These are phyloP conservation scores for Aplosporella prunicola DNA, from an alignment of 2,329 filamentous ascomycete species.

Conservation along the genomic window DNA sequence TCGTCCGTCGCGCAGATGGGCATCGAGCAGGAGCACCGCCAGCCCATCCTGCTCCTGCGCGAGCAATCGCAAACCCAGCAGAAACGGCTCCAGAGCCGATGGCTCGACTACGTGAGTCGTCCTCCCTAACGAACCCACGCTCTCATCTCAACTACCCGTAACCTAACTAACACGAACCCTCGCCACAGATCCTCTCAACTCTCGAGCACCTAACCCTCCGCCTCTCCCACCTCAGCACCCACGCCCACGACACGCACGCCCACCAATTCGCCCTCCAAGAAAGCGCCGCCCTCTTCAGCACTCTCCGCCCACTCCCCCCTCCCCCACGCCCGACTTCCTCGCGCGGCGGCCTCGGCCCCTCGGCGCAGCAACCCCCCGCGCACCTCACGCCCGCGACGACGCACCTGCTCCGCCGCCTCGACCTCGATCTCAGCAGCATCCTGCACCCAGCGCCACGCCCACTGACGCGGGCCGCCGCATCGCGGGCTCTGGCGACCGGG, in stretches of 20 bases:
- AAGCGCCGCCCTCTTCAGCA: slow-evolving; percentile 19
- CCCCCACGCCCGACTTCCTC: slow-evolving; percentile 17
- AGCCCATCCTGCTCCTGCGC: slow-evolving; percentile 45
- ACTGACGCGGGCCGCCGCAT: slow-evolving; percentile 10
- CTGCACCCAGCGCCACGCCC: slow-evolving; percentile 10
- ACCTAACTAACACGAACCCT: slow-evolving; percentile 8
- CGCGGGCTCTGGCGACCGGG: slow-evolving; percentile 20
- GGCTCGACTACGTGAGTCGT: slow-evolving; percentile 33
- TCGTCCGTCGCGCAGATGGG: slow-evolving; percentile 62
- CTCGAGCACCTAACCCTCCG: slow-evolving; percentile 34
- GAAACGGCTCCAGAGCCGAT: slow-evolving; percentile 27
- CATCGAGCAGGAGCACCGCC: slow-evolving; percentile 56
- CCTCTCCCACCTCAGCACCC: slow-evolving; percentile 20
- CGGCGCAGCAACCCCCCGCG: slow-evolving; percentile 20
- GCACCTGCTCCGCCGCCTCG: slow-evolving; percentile 25
- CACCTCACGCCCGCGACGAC: slow-evolving; percentile 22
- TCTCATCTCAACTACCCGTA: background rate
- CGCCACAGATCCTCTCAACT: slow-evolving; percentile 26
- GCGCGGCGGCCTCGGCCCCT: slow-evolving; percentile 18
- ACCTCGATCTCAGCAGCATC: slow-evolving; percentile 20
- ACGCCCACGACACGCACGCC: slow-evolving; percentile 19
- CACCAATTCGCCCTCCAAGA: slow-evolving; percentile 25
- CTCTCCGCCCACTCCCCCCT: slow-evolving; percentile 14
- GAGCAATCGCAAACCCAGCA: slow-evolving; percentile 27
- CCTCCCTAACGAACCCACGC: no score